Evolutionary conservation across 805 yeast species (phyloP).

Genomic region (Ascoidea tarda): DNA sequence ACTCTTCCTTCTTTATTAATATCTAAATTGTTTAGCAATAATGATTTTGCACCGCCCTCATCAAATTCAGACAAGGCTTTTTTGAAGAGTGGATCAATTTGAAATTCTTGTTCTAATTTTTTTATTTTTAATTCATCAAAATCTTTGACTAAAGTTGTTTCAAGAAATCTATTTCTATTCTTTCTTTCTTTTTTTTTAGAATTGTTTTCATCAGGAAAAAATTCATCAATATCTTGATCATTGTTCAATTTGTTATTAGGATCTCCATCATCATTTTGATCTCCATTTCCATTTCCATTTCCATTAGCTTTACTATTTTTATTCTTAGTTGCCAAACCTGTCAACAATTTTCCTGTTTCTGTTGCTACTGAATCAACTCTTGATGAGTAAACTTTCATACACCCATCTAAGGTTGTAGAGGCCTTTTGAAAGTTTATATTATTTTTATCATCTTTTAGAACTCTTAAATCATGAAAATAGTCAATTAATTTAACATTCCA

Average conservation of each 20-base stretch:
- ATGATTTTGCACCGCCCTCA: constrained; percentile 70
- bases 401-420: constrained; percentile 83
- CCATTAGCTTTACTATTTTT: constrained; percentile 10
- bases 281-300: constrained; percentile 14
- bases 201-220: constrained; percentile 9
- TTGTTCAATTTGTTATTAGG: constrained; percentile 11
- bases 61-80: constrained; percentile 67
- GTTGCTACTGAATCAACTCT: constrained; percentile 86
- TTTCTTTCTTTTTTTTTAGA: constrained; percentile 15
- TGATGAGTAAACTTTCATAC: constrained; percentile 83
- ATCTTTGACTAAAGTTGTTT: constrained; percentile 30
- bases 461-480: constrained; percentile 35
- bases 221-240: too few species aligned
- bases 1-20: constrained; percentile 40
- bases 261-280: constrained; percentile 11
- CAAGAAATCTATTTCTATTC: constrained; percentile 16
- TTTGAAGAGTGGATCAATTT: constrained; percentile 63
- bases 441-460: constrained; percentile 28
- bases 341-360: constrained; percentile 73
- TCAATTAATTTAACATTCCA: constrained; percentile 39
- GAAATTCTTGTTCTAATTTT: constrained; percentile 47
- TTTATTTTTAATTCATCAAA: constrained; percentile 38
- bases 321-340: constrained; percentile 48
- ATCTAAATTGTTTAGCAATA: constrained; percentile 46
- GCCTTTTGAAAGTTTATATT: constrained; percentile 84